Base-by-base conservation (phyloP, 225 moss, liverwort and hornwort species). In the Takakia lepidozioides region DNA sequence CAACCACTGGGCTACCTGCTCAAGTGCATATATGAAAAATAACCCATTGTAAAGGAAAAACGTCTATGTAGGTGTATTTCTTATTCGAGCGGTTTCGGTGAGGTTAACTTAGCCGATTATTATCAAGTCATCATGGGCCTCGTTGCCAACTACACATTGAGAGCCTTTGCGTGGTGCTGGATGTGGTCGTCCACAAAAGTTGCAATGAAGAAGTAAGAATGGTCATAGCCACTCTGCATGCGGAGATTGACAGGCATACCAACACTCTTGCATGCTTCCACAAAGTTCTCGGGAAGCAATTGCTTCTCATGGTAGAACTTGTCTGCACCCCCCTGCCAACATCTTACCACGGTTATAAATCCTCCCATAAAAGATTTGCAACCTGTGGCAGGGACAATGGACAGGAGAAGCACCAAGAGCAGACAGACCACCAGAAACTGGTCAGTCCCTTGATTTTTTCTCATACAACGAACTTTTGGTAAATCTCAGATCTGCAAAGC, bases 121-220 rank as follows among this genome's bases (percentile, higher is more conserved):
- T n/a, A n/a, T n/a, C n/a, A n/a, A n/a, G n/a, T n/a, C n/a, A n/a
- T n/a, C n/a, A n/a, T n/a, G n/a, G n/a, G n/a, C n/a, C n/a, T n/a
- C n/a, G n/a, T n/a, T n/a, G n/a, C n/a, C n/a, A n/a, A 27, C 37
- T 69, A 82, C 47, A 77, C 25, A 23, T 68, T 65, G 2, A 98
- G 71, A 37, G 74, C 80, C 57, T 76, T 68, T 16, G 83, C 65
- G 52, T 98, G 91, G 67, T 58, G 66, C 35, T 42, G 48, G 29
- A 98, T 78, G 60, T 98, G 90, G 41, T 98, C 85, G 11, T 63
- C 72, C 19, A 98, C 63, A 57, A 87, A 91, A n/a, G 87, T 75
- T 27, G 82, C 55, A 51, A 91, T 76, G 56, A 87, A 98, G 56
- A 29, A 85, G 44, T 87, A 98, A 1, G 87, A 87, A 49, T 98